Conservation (phyloP, 1,284 basidiomycete species). For the Malassezia restricta region DNA sequence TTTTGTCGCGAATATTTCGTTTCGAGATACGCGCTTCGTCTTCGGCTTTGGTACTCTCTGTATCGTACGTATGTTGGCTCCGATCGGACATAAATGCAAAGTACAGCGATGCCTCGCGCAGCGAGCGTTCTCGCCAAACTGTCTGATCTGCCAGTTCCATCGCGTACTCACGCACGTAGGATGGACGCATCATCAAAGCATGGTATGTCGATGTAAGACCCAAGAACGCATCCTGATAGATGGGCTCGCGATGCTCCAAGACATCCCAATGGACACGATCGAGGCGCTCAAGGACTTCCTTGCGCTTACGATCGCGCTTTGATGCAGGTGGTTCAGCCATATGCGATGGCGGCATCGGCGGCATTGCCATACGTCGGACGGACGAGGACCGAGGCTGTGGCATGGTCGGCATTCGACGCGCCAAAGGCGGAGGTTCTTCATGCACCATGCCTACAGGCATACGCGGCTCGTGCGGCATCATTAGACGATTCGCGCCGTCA, state of each 20-base stretch:
- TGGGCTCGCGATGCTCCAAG: slow-evolving; percentile 37
- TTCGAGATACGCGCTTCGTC: slow-evolving; percentile 38
- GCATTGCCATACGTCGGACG: neutral
- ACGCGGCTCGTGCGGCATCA: neutral
- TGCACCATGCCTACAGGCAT: neutral
- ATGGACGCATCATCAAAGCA: slow-evolving; percentile 34
- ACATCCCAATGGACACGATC: slow-evolving; percentile 41
- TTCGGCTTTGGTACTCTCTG: slow-evolving; percentile 33
- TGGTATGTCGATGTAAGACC: slow-evolving; percentile 29
- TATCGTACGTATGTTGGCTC: slow-evolving; percentile 25
- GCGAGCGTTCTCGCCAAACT: slow-evolving; percentile 27
- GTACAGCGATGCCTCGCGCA: slow-evolving; percentile 32
- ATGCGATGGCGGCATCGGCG: neutral
- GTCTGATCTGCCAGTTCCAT: slow-evolving; percentile 31
- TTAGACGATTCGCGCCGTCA: neutral
- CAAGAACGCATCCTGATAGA: slow-evolving; percentile 38
- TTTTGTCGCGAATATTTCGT: slow-evolving; percentile 35
- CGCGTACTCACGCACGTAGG: slow-evolving; percentile 31
- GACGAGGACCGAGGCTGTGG: neutral
- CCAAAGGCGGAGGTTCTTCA: neutral
- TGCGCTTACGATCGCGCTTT: slow-evolving; percentile 37
- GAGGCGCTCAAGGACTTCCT: slow-evolving; percentile 41
- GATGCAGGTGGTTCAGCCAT: neutral
- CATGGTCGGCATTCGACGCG: neutral
- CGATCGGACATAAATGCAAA: slow-evolving; percentile 39